Evolutionary conservation across 2,329 filamentous ascomycete species (phyloP), one percentile per base, ranked within the genome.

Genomic region (Dissoconium aciculare): DNA sequence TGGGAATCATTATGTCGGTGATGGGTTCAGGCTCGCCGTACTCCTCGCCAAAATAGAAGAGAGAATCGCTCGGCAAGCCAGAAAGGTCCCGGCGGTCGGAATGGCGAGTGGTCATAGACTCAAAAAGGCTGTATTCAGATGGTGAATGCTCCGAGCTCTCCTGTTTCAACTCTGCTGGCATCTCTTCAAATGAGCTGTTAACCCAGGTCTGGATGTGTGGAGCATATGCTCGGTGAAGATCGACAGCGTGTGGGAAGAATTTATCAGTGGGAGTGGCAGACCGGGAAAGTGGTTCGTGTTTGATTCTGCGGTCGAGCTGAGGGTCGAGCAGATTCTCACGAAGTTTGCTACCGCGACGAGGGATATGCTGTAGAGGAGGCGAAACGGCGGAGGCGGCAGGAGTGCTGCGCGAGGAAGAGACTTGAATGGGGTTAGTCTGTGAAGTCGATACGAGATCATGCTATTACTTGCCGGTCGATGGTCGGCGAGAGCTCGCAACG

Each of bases 1-100:
- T 85, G 31, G 84, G 63, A 46, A 62, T 69, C 35, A 53, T 60
- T 29, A 50, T 56, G 25, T 56, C 44, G 15, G 41, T 42, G 16
- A 33, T 38, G 5, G 34, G 12, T 5, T 41, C 42, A n/a, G 54
- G 46, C 10, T 37, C 32, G 2, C 51, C 49, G 40, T 51, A 41
- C 46, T 50, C 47, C 47, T 54, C 31, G 4, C 45, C 38, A 12
- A 37, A 24, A 6, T 37, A 30, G 16, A 19, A 15, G 23, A 36
- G 23, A 12, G 41, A 42, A 13, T 33, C 34, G 34, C 34, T 37
- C 15, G 30, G 25, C 24, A 28, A n/a, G 28, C 19, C 19, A 8
- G 19, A 23, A n/a, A 23, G n/a, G 29, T 30, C 23, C 11, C 32
- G 26, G 11, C 35, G 33, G 26, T 14, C n/a, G 4, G 14, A 13